These are phyloP conservation scores for Plasmodium adleri DNA, from an alignment of 169 alveolate species.

Conservation along the genomic window DNA sequence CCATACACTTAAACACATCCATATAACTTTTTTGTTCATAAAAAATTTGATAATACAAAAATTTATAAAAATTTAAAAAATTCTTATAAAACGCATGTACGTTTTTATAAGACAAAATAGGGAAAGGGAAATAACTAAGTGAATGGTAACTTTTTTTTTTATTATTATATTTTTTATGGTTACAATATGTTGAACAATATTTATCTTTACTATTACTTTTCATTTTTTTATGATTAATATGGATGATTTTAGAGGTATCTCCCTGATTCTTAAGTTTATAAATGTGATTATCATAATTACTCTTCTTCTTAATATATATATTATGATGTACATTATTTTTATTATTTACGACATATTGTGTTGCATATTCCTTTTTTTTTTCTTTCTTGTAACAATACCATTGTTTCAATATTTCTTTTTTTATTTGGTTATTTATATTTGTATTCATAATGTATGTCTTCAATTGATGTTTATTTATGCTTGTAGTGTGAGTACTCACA, in stretches of 20 bases:
- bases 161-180: too few relatives aligned
- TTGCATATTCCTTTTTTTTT: not conserved
- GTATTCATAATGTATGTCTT: conserved; percentile 27
- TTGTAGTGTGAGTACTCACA: conserved; percentile 23
- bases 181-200: too few relatives aligned
- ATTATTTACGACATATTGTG: too few relatives aligned
- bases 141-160: conserved; percentile 20
- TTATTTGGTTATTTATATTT: conserved; percentile 11
- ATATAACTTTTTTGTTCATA: conserved; percentile 48
- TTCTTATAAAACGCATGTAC: conserved; percentile 39
- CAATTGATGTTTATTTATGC: conserved; percentile 34
- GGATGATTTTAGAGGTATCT: too few relatives aligned
- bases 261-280: too few relatives aligned
- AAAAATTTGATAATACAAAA: conserved; percentile 19
- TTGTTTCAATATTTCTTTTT: conserved; percentile 27
- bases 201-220: too few relatives aligned
- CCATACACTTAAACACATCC: conserved; percentile 32
- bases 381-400: conserved; percentile 27
- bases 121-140: conserved; percentile 42
- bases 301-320: not conserved
- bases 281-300: too few relatives aligned
- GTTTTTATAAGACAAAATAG: conserved; percentile 38
- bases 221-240: too few relatives aligned
- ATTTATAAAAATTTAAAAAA: conserved; percentile 31
- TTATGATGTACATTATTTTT: not conserved